phyloP scores from a whole-genome alignment of 192 early-diverging fungal genomes.

The Umbelopsis sp. region DNA sequence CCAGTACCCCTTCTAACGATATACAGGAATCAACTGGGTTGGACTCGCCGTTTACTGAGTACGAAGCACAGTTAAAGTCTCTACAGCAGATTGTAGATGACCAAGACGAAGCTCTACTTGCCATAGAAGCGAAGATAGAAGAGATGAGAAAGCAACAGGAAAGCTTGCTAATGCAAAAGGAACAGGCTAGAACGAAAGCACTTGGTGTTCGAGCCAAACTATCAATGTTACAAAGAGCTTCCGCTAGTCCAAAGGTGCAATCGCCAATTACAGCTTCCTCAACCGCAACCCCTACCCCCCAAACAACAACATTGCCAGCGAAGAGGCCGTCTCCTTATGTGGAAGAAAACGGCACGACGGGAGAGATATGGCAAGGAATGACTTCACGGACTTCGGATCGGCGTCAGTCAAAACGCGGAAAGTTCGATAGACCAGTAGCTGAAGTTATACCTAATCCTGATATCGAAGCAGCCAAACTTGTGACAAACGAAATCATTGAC shows the following conservation, averaged over 20 bases:
- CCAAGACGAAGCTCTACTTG: not conserved
- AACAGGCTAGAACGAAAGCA: constrained; percentile 3
- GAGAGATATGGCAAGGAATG: too few species aligned
- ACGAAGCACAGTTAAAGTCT: constrained; percentile 5
- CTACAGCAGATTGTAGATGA: not conserved
- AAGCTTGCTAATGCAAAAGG: not conserved
- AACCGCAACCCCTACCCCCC: not conserved
- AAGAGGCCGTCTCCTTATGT: not conserved
- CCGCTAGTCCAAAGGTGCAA: not conserved
- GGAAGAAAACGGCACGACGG: too few species aligned
- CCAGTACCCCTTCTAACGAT: too few species aligned
- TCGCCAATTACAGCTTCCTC: not conserved
- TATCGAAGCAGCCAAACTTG: too few species aligned
- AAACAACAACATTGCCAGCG: not conserved
- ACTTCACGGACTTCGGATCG: too few species aligned
- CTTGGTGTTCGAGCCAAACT: constrained; percentile 4
- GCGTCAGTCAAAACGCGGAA: too few species aligned
- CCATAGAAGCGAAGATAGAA: not conserved
- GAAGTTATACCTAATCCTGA: too few species aligned
- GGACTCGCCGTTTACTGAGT: not conserved
- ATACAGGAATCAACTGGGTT: not conserved
- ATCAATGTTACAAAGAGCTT: constrained; percentile 11
- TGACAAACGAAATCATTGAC: not conserved
- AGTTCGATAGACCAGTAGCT: too few species aligned
- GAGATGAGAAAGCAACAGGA: constrained; percentile 11